phyloP scores from a whole-genome alignment of 1,284 basidiomycete species.

The Bjerkandera adusta region DNA sequence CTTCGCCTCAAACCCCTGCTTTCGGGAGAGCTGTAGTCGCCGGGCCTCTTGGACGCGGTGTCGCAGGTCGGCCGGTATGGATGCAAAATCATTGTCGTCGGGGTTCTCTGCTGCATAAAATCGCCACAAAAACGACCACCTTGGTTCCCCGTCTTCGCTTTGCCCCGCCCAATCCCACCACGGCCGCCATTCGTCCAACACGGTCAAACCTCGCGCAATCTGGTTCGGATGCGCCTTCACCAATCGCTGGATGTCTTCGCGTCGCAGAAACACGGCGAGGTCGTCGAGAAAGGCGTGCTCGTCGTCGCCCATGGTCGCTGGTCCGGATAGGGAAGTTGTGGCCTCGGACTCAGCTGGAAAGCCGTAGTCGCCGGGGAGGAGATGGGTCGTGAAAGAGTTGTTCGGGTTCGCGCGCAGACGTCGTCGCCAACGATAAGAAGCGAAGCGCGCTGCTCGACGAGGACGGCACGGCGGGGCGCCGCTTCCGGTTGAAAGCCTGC shows the following conservation, averaged over 20 bases:
- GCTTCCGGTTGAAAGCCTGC: no score
- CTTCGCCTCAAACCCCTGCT: constrained; percentile 2
- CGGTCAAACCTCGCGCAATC: constrained; percentile 17
- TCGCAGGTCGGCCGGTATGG: constrained; percentile 12
- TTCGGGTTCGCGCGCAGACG: no score
- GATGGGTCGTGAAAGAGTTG: no score
- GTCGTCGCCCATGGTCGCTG: constrained; percentile 1
- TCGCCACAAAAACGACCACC: constrained; percentile 21
- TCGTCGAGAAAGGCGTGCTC: constrained; percentile 11
- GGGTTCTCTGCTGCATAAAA: constrained; percentile 19
- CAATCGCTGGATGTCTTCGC: constrained; percentile 20
- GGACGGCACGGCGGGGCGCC: no score
- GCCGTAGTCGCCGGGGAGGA: no score
- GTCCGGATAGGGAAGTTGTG: no score
- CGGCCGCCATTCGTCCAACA: constrained; percentile 23
- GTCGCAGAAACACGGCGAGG: constrained; percentile 22
- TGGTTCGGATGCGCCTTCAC: constrained; percentile 29
- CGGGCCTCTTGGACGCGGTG: constrained; percentile 15
- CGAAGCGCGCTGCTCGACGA: no score
- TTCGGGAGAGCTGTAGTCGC: constrained; percentile 20
- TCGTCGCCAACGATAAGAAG: no score
- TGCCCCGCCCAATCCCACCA: constrained; percentile 32
- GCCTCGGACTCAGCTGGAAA: no score
- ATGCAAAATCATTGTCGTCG: constrained; percentile 4
- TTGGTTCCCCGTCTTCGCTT: constrained; percentile 1